Base-by-base conservation (phyloP, 2,329 filamentous ascomycete genomes). In the Dactylellina leptospora region DNA sequence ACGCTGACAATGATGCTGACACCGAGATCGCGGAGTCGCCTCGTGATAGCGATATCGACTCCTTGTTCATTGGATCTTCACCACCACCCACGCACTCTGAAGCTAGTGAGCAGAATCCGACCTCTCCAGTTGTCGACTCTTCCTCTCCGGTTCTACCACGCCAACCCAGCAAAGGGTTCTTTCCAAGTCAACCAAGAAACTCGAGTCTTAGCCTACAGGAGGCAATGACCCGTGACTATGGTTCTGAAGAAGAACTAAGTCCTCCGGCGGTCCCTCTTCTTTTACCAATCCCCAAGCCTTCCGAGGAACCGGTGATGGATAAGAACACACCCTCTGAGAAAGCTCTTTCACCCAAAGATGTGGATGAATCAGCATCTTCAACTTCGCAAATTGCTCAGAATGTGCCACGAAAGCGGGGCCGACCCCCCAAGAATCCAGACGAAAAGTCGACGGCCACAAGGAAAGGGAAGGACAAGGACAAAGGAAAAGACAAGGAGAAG, bases 21-120 rank as follows among this genome's bases (percentile, higher is more conserved):
- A 64, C 68, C 8, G 68, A 72, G 27, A 30, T 62, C 28, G 68
- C 68, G 13, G 59, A 72, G 47, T 72, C 68, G 5, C 68, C 68
- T 38, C 68, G 59, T 50, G 68, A 72, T 16, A 72, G 68, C 42
- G 69, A 73, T 42, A 50, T 73, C 13, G 69, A 73, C 44, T 73
- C 69, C 9, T 42, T 73, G 8, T 73, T 73, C 55, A 68, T 73
- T 25, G 69, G 69, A 10, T 73, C 69, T n/a, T 73, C 69, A 11
- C 69, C 69, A 16, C 68, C 68, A 22, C 59, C 68, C 10, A 54
- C 59, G 8, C 59, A 72, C 33, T 60, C 68, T 11, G 59, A 64
- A 22, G 27, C 38, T 8, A 33, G 44, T 10, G 68, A 63, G 23
- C 53, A 59, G 11, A 60, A 64, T 40, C 59, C 55, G n/a, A 30